Evolutionary conservation across 495 filamentous ascomycete genomes (phyloP).

Genomic region (Xylaria grammica): DNA sequence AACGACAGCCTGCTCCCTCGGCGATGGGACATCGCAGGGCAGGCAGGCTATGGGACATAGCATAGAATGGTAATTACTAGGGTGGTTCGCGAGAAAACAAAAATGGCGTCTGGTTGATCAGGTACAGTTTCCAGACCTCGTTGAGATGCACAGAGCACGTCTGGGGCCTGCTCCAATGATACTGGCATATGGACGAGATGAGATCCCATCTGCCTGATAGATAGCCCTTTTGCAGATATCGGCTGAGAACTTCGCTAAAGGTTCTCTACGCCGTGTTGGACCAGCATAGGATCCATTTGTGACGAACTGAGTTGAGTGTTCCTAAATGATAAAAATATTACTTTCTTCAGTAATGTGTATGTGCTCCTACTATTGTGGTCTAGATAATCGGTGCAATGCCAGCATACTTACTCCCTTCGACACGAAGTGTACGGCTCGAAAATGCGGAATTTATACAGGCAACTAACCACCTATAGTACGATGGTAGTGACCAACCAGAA

Average conservation of each 20-base stretch:
- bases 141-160: constrained; percentile 43
- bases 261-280: constrained; percentile 43
- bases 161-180: constrained; percentile 42
- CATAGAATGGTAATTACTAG: constrained; percentile 53
- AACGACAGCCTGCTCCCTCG: constrained; percentile 33
- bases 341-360: constrained; percentile 18
- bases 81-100: constrained; percentile 46
- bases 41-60: constrained; percentile 30
- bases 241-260: constrained; percentile 41
- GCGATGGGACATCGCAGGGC: constrained; percentile 30
- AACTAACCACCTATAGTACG: too few relatives aligned
- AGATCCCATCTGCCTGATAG: constrained; percentile 39
- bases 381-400: too few relatives aligned
- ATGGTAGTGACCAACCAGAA: too few relatives aligned
- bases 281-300: constrained; percentile 40
- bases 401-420: too few relatives aligned
- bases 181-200: constrained; percentile 39
- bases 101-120: constrained; percentile 40
- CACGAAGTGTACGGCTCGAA: too few relatives aligned
- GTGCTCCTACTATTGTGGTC: neutral
- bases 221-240: constrained; percentile 39
- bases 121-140: constrained; percentile 39
- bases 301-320: constrained; percentile 47
- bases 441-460: too few relatives aligned
- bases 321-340: constrained; percentile 45